A percentile compares a stretch with the other conserved stretches of the same genome.
phyloP scores from a whole-genome alignment of 2,329 filamentous ascomycete genomes.

The Beauveria sp. region DNA sequence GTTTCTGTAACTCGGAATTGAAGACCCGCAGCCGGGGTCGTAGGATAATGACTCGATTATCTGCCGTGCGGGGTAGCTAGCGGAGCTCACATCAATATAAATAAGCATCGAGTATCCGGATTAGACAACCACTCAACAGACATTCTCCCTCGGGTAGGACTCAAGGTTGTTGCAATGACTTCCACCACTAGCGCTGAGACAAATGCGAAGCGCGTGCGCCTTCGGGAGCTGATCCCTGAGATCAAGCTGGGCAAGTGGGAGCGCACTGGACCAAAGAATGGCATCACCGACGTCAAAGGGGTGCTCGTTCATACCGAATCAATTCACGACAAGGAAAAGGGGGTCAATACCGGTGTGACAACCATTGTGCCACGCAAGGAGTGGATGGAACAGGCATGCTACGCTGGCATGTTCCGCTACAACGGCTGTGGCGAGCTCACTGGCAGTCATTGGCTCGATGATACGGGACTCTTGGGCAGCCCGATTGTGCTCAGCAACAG shows the following conservation, averaged over 20 bases:
- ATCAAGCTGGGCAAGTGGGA: slow-evolving; percentile 32
- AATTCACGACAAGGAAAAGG: slow-evolving; percentile 23
- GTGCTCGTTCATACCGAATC: slow-evolving; percentile 35
- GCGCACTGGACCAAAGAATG: slow-evolving; percentile 34
- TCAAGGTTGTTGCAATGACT: background rate
- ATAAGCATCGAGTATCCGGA: background rate
- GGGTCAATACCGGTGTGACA: slow-evolving; percentile 38
- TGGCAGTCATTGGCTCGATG: slow-evolving; percentile 48
- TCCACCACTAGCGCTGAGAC: background rate
- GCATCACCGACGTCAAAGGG: slow-evolving; percentile 37
- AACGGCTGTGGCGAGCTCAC: slow-evolving; percentile 55
- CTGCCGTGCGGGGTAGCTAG: background rate
- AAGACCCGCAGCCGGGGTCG: background rate
- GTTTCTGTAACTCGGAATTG: background rate
- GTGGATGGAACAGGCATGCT: slow-evolving; percentile 35
- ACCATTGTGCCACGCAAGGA: slow-evolving; percentile 34
- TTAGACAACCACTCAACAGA: background rate
- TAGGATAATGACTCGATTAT: background rate
- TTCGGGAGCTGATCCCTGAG: slow-evolving; percentile 34
- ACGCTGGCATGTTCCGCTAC: slow-evolving; percentile 44
- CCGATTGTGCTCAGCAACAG: slow-evolving; percentile 52
- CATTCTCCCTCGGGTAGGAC: background rate
- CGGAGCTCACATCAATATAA: background rate
- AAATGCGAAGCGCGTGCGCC: slow-evolving; percentile 3
- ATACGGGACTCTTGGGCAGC: slow-evolving; percentile 47